Base-by-base conservation (phyloP, 140 eudicot genomes). In the Artemisia princeps region DNA sequence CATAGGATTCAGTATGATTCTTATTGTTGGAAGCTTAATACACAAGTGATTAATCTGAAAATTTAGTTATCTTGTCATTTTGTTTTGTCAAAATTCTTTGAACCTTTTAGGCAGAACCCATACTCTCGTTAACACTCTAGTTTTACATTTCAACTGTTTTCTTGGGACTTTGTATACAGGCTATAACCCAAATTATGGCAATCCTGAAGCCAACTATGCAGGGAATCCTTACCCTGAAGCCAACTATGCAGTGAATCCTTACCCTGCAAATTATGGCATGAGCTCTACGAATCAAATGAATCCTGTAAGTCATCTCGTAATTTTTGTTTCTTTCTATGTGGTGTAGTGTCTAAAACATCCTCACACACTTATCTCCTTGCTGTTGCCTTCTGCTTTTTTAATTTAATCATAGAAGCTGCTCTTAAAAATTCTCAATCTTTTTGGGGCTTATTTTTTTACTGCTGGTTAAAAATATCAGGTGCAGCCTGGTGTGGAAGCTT, bases 401-500 rank as follows among this genome's bases (percentile, higher is more conserved):
- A 0, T 33, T 33, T 4, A 33, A 33, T 33, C 9, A 33, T 33
- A 33, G 10, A 17, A 23, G 23, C 57, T 20, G 23, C 12, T 19
- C 20, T 46, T 0, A 9, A 26, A 30, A 58, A n/a, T 17, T 20
- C 24, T 42, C n/a, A 11, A 69, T 59, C 17, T 28, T 59, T 59
- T 3, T 37, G 17, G 30, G 66, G 67, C 19, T 28, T 45, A 62
- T 13, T 28, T 66, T 33, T 9, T 22, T 64, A 17, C 40, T 16
- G 37, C 58, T 51, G 42, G 67, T 71, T 45, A 44, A 40, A 71
- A 52, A 33, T 62, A 67, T 55, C 81, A 84, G 94, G 73, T 69
- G 60, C 95, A 86, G 74, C 72, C 92, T 69, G 84, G 85, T 74
- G 88, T 71, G 46, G 94, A 90, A 84, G 89, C 76, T 58, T 90